Evolutionary conservation across 495 filamentous ascomycete species (phyloP).

Genomic region (Hypoxylon rickii): DNA sequence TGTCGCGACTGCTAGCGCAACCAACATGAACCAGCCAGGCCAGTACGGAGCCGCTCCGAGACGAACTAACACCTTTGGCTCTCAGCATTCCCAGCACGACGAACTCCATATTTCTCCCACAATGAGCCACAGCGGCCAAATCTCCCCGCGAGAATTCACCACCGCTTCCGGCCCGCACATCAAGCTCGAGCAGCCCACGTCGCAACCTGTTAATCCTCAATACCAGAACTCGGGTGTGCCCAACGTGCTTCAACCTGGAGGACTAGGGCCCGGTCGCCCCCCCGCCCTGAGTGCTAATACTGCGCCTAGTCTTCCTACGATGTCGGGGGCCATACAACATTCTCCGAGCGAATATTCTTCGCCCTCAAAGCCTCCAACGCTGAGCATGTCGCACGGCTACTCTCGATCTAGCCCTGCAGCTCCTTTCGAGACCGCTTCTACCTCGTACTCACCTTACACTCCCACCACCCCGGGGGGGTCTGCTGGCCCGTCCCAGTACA

Average conservation of each 20-base stretch:
- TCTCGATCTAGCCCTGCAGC: conserved; percentile 83
- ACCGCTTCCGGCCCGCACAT: conserved; percentile 60
- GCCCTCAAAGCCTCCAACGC: conserved; percentile 66
- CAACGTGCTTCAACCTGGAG: conserved; percentile 70
- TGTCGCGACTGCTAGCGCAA: conserved; percentile 51
- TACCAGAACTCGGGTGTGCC: conserved; percentile 66
- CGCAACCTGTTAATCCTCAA: conserved; percentile 52
- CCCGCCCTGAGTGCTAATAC: conserved; percentile 70
- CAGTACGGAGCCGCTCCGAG: conserved; percentile 50
- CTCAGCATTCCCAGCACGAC: conserved; percentile 58
- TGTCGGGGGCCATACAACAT: conserved; percentile 57
- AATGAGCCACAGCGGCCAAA: conserved; percentile 50
- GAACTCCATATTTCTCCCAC: conserved; percentile 79
- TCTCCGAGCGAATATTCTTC: conserved; percentile 63
- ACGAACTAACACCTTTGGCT: conserved; percentile 49
- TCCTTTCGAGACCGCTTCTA: conserved; percentile 59
- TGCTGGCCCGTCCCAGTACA: conserved; percentile 60
- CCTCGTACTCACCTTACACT: conserved; percentile 73
- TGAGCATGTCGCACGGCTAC: conserved; percentile 67
- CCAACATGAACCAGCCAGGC: conserved; percentile 57
- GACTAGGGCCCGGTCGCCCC: conserved; percentile 60
- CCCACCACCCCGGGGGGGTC: conserved; percentile 65
- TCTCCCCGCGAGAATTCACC: conserved; percentile 55
- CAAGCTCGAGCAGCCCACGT: conserved; percentile 63
- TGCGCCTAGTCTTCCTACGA: conserved; percentile 70